Base-by-base conservation (phyloP, 768 basidiomycete genomes). In the Phylloporus arenicola region DNA sequence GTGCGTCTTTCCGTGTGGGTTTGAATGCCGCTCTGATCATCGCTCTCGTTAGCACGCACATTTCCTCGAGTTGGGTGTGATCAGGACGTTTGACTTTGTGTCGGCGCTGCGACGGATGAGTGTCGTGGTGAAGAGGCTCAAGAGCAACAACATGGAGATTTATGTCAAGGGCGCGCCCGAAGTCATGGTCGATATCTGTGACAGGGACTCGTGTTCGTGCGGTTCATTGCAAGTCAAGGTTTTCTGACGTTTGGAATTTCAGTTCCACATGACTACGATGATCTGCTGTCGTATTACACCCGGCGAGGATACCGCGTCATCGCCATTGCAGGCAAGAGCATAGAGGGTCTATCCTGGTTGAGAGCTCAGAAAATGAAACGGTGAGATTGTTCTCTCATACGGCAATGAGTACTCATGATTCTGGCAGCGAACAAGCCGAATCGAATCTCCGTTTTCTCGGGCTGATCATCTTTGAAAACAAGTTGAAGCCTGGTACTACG, bases 141-240 rank as follows among this genome's bases (percentile, higher is more conserved):
- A 88, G 67, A 94, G 94, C 57, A 81, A 70, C 47, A 92, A 88
- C 65, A 97, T 99, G 92, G 96, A 99, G 64, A 77, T 97, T 11
- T 98, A 98, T 64, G 93, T 94, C 60, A 99, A 99, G 64, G 96
- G 96, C n/a, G 96, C 96, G 2, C 96, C 96, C 0, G 96, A 99
- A 68, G 92, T 97, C 49, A 98, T 99, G 94, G 67, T 71, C 7
- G 93, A 94, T 37, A 97, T 99, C 50, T 99, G 96, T 65, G 88
- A 93, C 48, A 84, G 77, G 53, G 81, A 86, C 45, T 89, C 94
- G n/a, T 84, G 95, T 98, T 60, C 58, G 92, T 74, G 38, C n/a
- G 31, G 30, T 54, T 40, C n/a, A 51, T 47, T 34, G 8, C 22
- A 19, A 6, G 1, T 27, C 6, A 3, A 41, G 33, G 25, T 25